Conservation (phyloP, 176 grass and related monocot species). For the Canna indica region DNA sequence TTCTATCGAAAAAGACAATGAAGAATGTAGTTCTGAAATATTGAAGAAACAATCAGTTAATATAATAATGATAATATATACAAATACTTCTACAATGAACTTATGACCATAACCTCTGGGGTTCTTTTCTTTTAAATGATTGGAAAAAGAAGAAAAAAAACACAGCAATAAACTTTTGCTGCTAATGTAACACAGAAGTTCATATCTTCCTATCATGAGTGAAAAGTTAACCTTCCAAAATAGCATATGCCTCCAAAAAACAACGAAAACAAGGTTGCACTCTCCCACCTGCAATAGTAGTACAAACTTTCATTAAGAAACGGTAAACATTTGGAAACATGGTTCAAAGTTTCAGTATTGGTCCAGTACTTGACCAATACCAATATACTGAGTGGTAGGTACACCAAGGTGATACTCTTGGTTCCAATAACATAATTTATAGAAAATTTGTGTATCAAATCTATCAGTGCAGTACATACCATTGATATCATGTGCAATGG, state of each 20-base stretch:
- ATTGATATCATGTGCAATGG: no score
- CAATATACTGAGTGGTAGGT: not conserved
- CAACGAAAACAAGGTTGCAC: slow-evolving; percentile 72
- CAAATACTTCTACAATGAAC: no score
- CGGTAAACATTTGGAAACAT: slow-evolving; percentile 8
- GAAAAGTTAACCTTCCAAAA: slow-evolving; percentile 57
- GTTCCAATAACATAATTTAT: no score
- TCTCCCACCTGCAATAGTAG: slow-evolving; percentile 68
- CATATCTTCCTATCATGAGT: slow-evolving; percentile 1
- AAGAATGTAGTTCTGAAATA: not conserved
- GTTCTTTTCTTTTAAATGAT: not conserved
- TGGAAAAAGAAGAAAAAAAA: not conserved
- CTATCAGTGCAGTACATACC: no score
- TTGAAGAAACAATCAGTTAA: not conserved
- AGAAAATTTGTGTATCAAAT: no score
- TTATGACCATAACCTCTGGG: not conserved
- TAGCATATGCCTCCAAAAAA: slow-evolving; percentile 85
- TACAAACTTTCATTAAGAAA: slow-evolving; percentile 8
- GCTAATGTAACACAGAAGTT: not conserved
- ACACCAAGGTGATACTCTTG: no score
- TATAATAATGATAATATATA: not conserved
- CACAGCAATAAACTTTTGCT: not conserved
- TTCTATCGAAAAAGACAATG: not conserved
- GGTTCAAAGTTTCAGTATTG: no score
- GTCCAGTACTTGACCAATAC: not conserved